Conservation (phyloP, 2,329 filamentous ascomycete species). For the Colletotrichum sansevieriae region DNA sequence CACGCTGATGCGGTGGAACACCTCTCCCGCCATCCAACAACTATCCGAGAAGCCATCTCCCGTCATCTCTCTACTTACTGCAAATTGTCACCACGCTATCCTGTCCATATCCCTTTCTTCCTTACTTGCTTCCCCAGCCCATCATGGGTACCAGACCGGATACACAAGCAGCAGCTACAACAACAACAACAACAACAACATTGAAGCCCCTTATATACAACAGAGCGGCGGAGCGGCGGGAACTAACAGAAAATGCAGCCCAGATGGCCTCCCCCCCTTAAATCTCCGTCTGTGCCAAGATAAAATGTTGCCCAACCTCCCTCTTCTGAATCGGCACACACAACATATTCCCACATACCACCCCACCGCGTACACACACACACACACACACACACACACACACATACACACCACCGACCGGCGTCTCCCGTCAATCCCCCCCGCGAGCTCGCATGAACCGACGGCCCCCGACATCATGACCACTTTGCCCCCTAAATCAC, state of each 20-base stretch:
- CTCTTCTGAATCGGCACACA: background rate
- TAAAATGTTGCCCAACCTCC: background rate
- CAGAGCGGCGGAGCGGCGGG: background rate
- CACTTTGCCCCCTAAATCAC: background rate
- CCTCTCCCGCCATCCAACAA: background rate
- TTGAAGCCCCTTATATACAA: too few relatives aligned
- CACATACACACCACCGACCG: background rate
- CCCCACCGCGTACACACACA: too few relatives aligned
- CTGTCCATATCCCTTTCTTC: background rate
- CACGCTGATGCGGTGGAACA: conserved; percentile 7
- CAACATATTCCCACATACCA: too few relatives aligned
- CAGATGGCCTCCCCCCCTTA: background rate
- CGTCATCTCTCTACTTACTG: background rate
- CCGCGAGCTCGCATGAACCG: conserved; percentile 20
- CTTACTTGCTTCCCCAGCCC: background rate
- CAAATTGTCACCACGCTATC: background rate
- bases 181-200: background rate
- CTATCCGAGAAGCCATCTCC: conserved; percentile 10
- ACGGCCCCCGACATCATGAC: conserved; percentile 26
- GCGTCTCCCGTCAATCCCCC: conserved; percentile 2
- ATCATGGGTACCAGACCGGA: conserved; percentile 3
- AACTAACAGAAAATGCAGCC: conserved; percentile 1
- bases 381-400: too few relatives aligned
- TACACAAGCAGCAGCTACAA: background rate
- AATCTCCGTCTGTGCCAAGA: background rate